Evolutionary conservation across 2,329 filamentous ascomycete species (phyloP), one percentile per base, ranked within the genome.

Genomic region (Diplodia sapinea): DNA sequence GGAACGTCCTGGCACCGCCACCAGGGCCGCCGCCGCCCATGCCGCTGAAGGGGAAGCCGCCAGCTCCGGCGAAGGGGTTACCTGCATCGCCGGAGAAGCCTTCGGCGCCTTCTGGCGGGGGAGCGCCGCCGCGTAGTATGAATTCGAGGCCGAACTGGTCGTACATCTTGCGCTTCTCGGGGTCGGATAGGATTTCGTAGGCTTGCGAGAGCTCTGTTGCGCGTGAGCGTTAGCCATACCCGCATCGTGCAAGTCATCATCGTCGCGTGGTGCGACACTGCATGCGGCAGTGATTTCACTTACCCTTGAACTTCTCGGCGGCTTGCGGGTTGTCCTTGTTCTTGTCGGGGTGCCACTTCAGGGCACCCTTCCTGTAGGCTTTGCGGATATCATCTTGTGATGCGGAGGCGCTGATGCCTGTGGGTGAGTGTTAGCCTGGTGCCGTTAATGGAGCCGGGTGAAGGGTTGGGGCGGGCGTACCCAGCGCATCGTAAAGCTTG

Each of bases 311-410:
- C 81, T 94, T 97, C 78, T 98, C 95, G 69, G 88, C 85, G 9
- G 94, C 92, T 64, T 88, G 82, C 36, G 93, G 89, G 74, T 94
- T 93, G 81, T 96, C 90, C 80, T 94, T 94, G 85, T 98, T 99
- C 86, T 98, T 99, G 84, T 99, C 95, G 7, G 95, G 95, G 77
- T 99, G 95, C 82, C 89, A 94, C 82, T 94, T 96, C 78, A 98
- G 82, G 66, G 94, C 94, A 67, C 89, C 87, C 85, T 97, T 97
- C 70, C 91, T 87, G 80, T 97, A 97, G 68, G 89, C 95, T 79
- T 98, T 99, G 80, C 97, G 98, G 79, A 99, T 96, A 72, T 98
- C 94, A 77, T 97, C 94, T 81, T 96, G 92, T 29, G 88, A 86
- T 29, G 94, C 93, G 69, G 89, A 87, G 47, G 94, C 87, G 79